These are phyloP conservation scores for Fusarium sp. DNA, from an alignment of 2,329 filamentous ascomycete genomes.

Conservation along the genomic window DNA sequence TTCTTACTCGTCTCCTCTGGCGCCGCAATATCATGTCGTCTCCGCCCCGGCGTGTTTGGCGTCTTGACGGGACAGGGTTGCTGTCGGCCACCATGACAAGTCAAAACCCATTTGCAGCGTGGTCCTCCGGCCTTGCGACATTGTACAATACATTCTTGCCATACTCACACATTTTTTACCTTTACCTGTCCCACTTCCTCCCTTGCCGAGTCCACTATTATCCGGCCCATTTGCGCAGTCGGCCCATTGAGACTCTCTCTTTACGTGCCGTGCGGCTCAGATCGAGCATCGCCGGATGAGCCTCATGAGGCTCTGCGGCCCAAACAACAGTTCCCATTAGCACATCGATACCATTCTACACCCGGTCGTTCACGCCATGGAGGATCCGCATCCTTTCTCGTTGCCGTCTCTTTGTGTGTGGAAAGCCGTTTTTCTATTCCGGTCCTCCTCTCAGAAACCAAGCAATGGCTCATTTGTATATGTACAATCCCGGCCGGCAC, in stretches of 20 bases:
- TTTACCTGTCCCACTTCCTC: constrained; percentile 19
- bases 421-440: constrained; percentile 44
- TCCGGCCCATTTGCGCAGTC: constrained; percentile 22
- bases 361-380: constrained; percentile 35
- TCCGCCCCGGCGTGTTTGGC: constrained; percentile 26
- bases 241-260: constrained; percentile 22
- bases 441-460: constrained; percentile 37
- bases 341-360: constrained; percentile 38
- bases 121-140: constrained; percentile 24
- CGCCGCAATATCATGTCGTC: constrained; percentile 24
- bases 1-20: neutral
- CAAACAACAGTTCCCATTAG: constrained; percentile 36
- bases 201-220: constrained; percentile 38
- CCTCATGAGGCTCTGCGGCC: constrained; percentile 38
- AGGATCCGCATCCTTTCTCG: constrained; percentile 24
- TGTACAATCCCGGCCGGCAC: constrained; percentile 47
- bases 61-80: constrained; percentile 35
- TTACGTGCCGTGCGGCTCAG: constrained; percentile 38
- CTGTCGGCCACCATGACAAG: constrained; percentile 33
- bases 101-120: constrained; percentile 21
- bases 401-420: constrained; percentile 19
- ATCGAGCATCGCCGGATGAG: constrained; percentile 2
- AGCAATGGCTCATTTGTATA: constrained; percentile 43
- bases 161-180: constrained; percentile 9
- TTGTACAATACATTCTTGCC: constrained; percentile 19